These are phyloP conservation scores for Quercus engelmannii DNA, from an alignment of 306 rosid genomes.

Conservation along the genomic window DNA sequence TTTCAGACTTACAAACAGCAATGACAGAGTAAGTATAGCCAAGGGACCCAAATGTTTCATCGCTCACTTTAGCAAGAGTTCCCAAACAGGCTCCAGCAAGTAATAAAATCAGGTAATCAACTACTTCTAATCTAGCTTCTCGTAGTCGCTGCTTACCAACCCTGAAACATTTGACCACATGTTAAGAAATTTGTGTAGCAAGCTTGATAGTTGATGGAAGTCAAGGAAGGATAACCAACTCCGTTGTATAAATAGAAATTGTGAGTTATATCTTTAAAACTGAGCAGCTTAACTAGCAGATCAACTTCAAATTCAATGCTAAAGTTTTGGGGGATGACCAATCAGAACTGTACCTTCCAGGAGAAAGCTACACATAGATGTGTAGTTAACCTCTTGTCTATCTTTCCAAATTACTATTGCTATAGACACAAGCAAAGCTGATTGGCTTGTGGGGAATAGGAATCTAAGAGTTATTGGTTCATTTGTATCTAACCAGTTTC, in stretches of 20 bases:
- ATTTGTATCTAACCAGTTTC: background rate
- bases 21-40: conserved; percentile 77
- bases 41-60: conserved; percentile 60
- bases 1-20: conserved; percentile 68
- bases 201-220: background rate
- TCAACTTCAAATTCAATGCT: conserved; percentile 7
- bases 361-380: background rate
- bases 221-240: conserved; percentile 6
- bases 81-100: conserved; percentile 87
- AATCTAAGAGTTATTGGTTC: background rate
- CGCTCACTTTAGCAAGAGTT: conserved; percentile 65
- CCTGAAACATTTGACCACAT: conserved; percentile 39
- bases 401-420: background rate
- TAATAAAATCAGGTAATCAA: conserved; percentile 66
- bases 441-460: conserved; percentile 5
- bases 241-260: background rate
- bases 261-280: background rate
- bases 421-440: background rate
- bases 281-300: background rate
- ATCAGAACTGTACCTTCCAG: background rate
- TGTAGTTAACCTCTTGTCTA: background rate
- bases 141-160: conserved; percentile 71
- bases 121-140: conserved; percentile 56
- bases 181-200: conserved; percentile 11
- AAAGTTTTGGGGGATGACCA: background rate